Evolutionary conservation across 2,329 filamentous ascomycete species (phyloP), one percentile per base, ranked within the genome.

Genomic region (Fonsecaea monophora): DNA sequence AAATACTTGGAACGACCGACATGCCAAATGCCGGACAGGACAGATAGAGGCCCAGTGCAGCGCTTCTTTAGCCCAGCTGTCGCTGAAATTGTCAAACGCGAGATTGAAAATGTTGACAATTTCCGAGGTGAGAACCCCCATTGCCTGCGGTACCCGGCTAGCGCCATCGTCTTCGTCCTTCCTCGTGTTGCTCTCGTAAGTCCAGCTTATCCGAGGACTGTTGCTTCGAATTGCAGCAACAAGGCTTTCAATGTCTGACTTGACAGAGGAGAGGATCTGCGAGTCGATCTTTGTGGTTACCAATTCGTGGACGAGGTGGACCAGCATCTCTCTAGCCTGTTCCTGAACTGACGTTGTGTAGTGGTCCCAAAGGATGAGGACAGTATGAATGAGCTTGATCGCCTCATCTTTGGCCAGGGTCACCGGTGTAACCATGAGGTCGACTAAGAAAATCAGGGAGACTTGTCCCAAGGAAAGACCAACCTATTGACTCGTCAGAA

Each of bases 41-140:
- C 96, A 99, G 3, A 94, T 97, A 0, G 95, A 98, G 9, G 95
- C 96, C 95, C 95, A 99, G 10, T 90, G 93, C 69, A 99, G 82
- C 0, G 94, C 94, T 37, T 96, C 85, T 70, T 92, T 91, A 7
- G 91, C 92, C 94, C 94, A 98, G 60, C 94, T 87, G 73, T 96
- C 92, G 74, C 93, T 92, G 69, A 99, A 90, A 0, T 90, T 89
- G 3, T 94, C 92, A 74, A 93, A 96, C 0, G 90, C 89, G 55
- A 94, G 82, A 69, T 91, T 89, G 76, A 99, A 97, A 37, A 95
- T 92, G 72, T 89, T 88, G 64, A 97, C 87, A 4, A 97, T 90
- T 74, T 95, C 88, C 1, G 87, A 85, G 0, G 94, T 92, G 53
- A 99, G 87, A 65, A 90, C 86, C 50, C 91, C 87, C 95, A 99